Conservation (phyloP, 2,329 filamentous ascomycete species). For the Botryotinia calthae region DNA sequence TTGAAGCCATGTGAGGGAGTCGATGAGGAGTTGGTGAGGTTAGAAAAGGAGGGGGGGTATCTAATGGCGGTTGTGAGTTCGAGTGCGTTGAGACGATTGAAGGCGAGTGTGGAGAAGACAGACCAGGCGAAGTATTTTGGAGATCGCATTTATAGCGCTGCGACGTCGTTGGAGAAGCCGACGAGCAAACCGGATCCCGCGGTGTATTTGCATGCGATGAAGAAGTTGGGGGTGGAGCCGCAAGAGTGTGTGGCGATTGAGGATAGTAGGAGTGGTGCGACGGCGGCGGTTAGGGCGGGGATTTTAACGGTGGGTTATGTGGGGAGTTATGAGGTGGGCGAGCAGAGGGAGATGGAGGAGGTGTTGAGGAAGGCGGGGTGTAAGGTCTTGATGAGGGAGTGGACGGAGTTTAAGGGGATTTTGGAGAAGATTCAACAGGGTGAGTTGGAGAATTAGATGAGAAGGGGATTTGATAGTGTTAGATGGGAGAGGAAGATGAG, state of each 20-base stretch:
- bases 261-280: conserved; percentile 82
- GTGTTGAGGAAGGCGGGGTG: conserved; percentile 60
- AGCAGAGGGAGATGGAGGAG: conserved; percentile 54
- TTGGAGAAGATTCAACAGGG: conserved; percentile 31
- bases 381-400: conserved; percentile 58
- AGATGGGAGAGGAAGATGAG: background rate
- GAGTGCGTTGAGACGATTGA: conserved; percentile 73
- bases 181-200: conserved; percentile 89
- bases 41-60: conserved; percentile 63
- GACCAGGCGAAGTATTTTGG: conserved; percentile 77
- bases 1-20: conserved; percentile 68
- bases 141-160: conserved; percentile 78
- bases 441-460: conserved; percentile 21
- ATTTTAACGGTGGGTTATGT: conserved; percentile 85
- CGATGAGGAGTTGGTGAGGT: conserved; percentile 62
- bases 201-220: conserved; percentile 77
- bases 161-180: conserved; percentile 72
- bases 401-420: conserved; percentile 50
- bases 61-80: conserved; percentile 77
- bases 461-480: too few species aligned
- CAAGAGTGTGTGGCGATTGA: conserved; percentile 77
- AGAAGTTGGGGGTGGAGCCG: conserved; percentile 68
- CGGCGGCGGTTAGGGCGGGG: conserved; percentile 71
- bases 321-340: conserved; percentile 66
- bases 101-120: conserved; percentile 75